Conservation (phyloP, 257 asterid genomes). For the Coffea canephora region DNA sequence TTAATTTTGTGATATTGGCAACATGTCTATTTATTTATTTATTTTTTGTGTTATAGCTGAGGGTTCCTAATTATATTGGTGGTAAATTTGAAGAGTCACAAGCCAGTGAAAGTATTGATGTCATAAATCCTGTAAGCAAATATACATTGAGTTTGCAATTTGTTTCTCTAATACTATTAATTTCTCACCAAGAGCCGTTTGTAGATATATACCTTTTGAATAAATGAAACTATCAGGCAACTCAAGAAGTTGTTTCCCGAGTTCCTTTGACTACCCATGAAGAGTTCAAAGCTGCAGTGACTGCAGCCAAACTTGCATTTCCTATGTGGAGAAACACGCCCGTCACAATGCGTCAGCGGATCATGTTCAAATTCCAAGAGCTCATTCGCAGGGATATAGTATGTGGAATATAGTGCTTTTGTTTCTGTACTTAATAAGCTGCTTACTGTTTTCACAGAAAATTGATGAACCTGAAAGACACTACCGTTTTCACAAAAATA, state of each 20-base stretch:
- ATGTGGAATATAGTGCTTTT: slow-evolving; percentile 7
- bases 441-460: not conserved
- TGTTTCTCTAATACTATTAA: not conserved
- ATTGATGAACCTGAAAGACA: not conserved
- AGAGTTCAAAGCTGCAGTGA: slow-evolving; percentile 44
- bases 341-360: slow-evolving; percentile 28
- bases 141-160: not conserved
- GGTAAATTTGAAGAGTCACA: slow-evolving; percentile 40
- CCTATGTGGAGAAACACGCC: slow-evolving; percentile 42
- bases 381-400: slow-evolving; percentile 47
- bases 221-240: slow-evolving; percentile 33
- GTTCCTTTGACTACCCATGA: slow-evolving; percentile 43
- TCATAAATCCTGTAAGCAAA: slow-evolving; percentile 43
- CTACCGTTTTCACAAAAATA: too few relatives aligned
- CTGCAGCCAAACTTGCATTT: slow-evolving; percentile 45
- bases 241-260: slow-evolving; percentile 45
- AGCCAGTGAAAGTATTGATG: slow-evolving; percentile 31
- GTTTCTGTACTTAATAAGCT: too few relatives aligned
- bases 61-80: slow-evolving; percentile 40
- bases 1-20: not conserved
- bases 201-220: not conserved
- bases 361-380: slow-evolving; percentile 46
- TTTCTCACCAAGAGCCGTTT: not conserved
- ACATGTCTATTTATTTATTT: not conserved
- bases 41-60: slow-evolving; percentile 15